A percentile compares a stretch with the other conserved stretches of the same genome.
Evolutionary conservation across 345 rosid genomes (phyloP).

Genomic region (Linum trigynum): DNA sequence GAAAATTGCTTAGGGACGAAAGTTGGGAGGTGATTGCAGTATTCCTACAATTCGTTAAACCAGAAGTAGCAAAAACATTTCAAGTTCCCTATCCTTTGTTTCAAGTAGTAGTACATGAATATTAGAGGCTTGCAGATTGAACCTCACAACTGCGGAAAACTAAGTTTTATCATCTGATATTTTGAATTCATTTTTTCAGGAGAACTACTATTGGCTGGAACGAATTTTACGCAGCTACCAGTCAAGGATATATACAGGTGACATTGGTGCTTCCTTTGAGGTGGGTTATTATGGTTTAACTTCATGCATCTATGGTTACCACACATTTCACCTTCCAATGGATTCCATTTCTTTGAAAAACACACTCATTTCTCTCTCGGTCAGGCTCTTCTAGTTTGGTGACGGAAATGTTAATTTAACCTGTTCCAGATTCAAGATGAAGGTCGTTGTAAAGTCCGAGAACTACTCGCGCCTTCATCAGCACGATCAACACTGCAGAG

Average conservation of each 20-base stretch:
- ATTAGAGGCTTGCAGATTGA: no score
- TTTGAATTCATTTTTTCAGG: slow-evolving; percentile 26
- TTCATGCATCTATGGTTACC: slow-evolving; percentile 1
- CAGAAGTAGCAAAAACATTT: no score
- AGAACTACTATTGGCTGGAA: slow-evolving; percentile 49
- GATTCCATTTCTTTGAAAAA: not conserved
- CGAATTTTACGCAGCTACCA: slow-evolving; percentile 66
- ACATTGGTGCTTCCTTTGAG: slow-evolving; percentile 47
- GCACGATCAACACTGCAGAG: slow-evolving; percentile 54
- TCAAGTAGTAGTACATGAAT: no score
- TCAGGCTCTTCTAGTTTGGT: not conserved
- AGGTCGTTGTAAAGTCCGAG: slow-evolving; percentile 59
- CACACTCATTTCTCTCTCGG: not conserved
- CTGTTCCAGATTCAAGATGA: slow-evolving; percentile 54
- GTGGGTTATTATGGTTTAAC: slow-evolving; percentile 24
- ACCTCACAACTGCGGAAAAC: no score
- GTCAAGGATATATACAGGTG: slow-evolving; percentile 70
- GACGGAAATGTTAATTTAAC: not conserved
- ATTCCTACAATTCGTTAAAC: no score
- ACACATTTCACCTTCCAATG: not conserved
- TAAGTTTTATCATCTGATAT: not conserved
- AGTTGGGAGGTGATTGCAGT: no score
- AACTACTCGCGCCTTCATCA: slow-evolving; percentile 43
- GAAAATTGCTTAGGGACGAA: no score
- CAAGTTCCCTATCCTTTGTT: no score